A percentile compares a stretch with the other conserved stretches of the same genome.
phyloP scores from a whole-genome alignment of 139 green algal genomes.

The Chlorella sorokiniana region DNA sequence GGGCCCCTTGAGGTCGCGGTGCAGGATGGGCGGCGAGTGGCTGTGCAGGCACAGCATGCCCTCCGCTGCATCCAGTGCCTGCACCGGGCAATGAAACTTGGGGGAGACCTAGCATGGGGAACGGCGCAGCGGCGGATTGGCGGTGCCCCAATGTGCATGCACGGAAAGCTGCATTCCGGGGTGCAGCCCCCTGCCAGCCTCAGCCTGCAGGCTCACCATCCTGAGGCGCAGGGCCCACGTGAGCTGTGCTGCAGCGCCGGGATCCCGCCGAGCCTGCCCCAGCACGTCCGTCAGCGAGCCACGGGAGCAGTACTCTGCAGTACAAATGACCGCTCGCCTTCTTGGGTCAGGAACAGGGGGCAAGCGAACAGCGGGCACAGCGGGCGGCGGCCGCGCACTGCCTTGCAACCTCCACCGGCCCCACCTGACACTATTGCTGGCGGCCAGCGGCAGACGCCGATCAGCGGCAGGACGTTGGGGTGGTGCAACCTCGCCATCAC shows the following conservation, averaged over 20 bases:
- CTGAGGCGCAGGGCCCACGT: conserved; percentile 4
- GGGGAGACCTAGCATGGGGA: no score
- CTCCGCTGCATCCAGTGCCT: no score
- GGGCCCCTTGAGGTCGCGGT: no score
- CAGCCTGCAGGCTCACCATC: conserved; percentile 13
- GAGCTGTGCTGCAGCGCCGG: neutral
- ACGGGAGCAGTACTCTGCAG: conserved; percentile 4
- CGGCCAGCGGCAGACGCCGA: conserved; percentile 2
- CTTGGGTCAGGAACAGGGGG: neutral
- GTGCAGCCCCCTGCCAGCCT: no score
- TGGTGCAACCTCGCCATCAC: neutral
- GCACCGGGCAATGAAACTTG: no score
- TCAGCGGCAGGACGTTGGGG: conserved; percentile 4
- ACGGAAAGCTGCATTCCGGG: no score
- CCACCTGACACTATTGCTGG: conserved; percentile 7
- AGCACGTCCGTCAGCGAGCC: conserved; percentile 8
- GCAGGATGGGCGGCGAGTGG: neutral
- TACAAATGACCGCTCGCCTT: neutral
- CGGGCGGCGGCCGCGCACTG: no score
- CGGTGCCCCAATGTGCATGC: no score
- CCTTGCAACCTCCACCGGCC: neutral
- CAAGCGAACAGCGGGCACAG: neutral
- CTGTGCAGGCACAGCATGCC: neutral
- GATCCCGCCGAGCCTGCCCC: neutral
- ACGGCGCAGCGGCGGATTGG: no score